A percentile compares a stretch with the other conserved stretches of the same genome.
phyloP scores from a whole-genome alignment of 768 basidiomycete genomes.

The Crucibulum laeve region DNA sequence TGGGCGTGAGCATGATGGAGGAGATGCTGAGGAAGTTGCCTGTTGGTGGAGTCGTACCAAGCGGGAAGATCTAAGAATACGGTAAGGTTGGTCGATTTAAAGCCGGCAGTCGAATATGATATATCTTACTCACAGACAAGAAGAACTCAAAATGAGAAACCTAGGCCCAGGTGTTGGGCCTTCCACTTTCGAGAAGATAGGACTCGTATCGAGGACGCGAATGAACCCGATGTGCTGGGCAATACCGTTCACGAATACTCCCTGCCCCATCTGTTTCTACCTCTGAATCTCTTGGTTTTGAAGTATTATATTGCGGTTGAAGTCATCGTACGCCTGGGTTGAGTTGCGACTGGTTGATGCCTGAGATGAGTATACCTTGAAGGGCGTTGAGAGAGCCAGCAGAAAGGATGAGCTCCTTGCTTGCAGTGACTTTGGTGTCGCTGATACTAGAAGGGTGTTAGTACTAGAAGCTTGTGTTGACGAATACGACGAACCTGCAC shows the following conservation, averaged over 20 bases:
- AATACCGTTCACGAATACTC: constrained; percentile 17
- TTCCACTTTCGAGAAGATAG: constrained; percentile 13
- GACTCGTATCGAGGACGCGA: constrained; percentile 16
- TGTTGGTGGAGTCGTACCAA: constrained; percentile 4
- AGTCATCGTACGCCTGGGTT: constrained; percentile 19
- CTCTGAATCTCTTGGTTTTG: constrained; percentile 14
- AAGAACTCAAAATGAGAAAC: constrained; percentile 29
- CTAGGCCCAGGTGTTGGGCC: constrained; percentile 28
- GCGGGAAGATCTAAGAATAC: not conserved
- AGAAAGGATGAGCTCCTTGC: constrained; percentile 30
- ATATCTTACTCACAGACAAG: constrained; percentile 17
- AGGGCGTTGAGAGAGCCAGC: constrained; percentile 32
- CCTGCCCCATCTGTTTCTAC: constrained; percentile 25
- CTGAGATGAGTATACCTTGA: constrained; percentile 26
- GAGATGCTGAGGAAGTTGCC: constrained; percentile 7
- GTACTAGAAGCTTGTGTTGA: not conserved
- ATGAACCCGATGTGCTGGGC: constrained; percentile 19
- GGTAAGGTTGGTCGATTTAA: not conserved
- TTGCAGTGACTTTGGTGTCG: constrained; percentile 14
- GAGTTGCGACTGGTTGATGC: constrained; percentile 25
- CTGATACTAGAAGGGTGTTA: constrained; percentile 5
- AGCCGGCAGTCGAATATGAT: not conserved
- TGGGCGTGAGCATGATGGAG: constrained; percentile 4
- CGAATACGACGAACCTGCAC: constrained; percentile 2
- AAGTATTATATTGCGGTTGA: constrained; percentile 15